Evolutionary conservation across 2,329 filamentous ascomycete species (phyloP).

Genomic region (Didymella lethalis): DNA sequence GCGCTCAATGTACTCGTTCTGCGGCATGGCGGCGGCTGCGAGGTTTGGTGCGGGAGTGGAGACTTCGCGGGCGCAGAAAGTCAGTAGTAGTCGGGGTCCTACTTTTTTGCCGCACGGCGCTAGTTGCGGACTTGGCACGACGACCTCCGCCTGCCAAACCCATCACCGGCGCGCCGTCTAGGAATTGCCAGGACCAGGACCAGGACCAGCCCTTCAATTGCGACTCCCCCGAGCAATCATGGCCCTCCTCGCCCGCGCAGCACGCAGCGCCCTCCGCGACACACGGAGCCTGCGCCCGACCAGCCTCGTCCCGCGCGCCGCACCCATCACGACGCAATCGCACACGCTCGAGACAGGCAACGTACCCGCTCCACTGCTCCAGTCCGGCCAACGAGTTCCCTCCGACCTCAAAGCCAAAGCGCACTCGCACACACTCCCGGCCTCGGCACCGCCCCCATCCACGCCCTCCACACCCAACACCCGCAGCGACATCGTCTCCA

Average conservation of each 20-base stretch:
- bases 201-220: too few species aligned
- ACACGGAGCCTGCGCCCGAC: conserved; percentile 58
- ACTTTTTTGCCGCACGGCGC: neutral
- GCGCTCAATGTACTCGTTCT: conserved; percentile 81
- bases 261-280: conserved; percentile 71
- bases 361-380: conserved; percentile 55
- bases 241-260: conserved; percentile 59
- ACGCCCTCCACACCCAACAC: conserved; percentile 31
- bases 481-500: conserved; percentile 38
- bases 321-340: conserved; percentile 55
- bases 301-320: conserved; percentile 62
- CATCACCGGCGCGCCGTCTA: conserved; percentile 10
- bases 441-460: conserved; percentile 25
- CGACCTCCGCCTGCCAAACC: conserved; percentile 23
- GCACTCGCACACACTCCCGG: conserved; percentile 26
- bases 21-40: conserved; percentile 64
- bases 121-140: conserved; percentile 17
- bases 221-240: conserved; percentile 22
- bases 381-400: conserved; percentile 54
- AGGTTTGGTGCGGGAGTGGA: conserved; percentile 17
- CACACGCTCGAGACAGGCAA: conserved; percentile 50
- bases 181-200: neutral
- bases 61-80: conserved; percentile 15
- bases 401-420: conserved; percentile 36
- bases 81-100: neutral